Conservation (phyloP, 768 basidiomycete genomes). For the Daedaleopsis sinensis region DNA sequence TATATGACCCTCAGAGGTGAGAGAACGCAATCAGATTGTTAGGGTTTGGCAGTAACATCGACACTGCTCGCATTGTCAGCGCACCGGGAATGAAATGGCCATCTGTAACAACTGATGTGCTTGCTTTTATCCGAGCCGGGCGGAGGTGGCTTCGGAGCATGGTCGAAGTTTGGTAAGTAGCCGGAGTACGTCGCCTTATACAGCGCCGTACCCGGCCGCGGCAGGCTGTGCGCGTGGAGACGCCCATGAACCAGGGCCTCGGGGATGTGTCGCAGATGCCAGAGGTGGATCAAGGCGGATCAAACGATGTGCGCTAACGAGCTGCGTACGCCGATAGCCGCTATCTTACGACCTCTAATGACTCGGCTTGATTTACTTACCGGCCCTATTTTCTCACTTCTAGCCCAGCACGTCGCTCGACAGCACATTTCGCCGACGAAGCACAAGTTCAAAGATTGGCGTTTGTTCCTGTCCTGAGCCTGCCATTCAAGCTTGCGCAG, state of each 20-base stretch:
- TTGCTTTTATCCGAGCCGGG: neutral
- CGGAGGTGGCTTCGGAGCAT: neutral
- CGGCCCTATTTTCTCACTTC: neutral
- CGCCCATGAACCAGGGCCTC: neutral
- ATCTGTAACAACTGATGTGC: neutral
- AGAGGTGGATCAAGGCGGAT: conserved; percentile 20
- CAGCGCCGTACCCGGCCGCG: neutral
- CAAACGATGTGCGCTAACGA: conserved; percentile 14
- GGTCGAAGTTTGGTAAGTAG: neutral
- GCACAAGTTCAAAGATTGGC: neutral
- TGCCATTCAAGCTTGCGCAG: neutral
- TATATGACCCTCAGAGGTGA: neutral
- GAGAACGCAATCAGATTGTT: neutral
- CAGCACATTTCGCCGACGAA: neutral
- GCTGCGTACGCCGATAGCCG: conserved; percentile 18
- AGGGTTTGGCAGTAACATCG: neutral
- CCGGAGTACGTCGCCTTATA: neutral
- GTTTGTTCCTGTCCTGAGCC: neutral
- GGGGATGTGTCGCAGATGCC: conserved; percentile 5
- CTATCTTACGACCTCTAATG: neutral
- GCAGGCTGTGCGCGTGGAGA: neutral
- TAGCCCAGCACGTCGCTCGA: conserved; percentile 2
- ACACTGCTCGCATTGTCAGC: neutral
- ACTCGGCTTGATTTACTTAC: too few relatives aligned
- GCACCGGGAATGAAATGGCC: neutral